Evolutionary conservation across 176 grass and related monocot species (phyloP), one percentile per base, ranked within the genome.

Genomic region (Pontederia crassipes): DNA sequence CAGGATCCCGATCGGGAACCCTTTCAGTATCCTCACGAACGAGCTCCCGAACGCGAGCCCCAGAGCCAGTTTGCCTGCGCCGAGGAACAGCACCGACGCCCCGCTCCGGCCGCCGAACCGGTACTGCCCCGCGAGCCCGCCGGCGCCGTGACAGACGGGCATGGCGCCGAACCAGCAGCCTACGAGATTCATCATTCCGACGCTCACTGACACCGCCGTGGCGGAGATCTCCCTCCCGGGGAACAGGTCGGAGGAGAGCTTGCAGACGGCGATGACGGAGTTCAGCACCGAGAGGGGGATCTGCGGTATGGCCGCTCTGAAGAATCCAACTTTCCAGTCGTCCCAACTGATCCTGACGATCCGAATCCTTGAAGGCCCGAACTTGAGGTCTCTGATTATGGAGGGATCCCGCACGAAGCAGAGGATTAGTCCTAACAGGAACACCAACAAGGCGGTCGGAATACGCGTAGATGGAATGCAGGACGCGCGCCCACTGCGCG

Each of bases 81-180:
- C 90, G 8, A 95, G 72, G 74, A 89, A 89, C 60, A 89, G 74
- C 52, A 95, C 86, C 12, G 86, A 89, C 56, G 86, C 90, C 8
- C 90, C 90, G 81, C 80, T 95, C 35, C 90, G 61, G 28, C 80
- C 86, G 29, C 90, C 90, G 72, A 95, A 95, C 12, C 80, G 55
- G 77, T 95, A 89, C 82, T 89, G 90, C 14, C 90, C 86, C 0
- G 90, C 90, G 27, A 95, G 74, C 20, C 90, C 83, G 45, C 86
- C 90, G 0, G 86, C 83, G 62, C 90, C 90, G 57, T 89, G 90
- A 64, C 86, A 95, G 64, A 88, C 88, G 17, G 86, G 90, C 86
- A 95, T 86, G 77, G 90, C 90, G 55, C 90, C 90, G 61, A 95
- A 95, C 90, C 86, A 95, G 77, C 90, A 95, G 0, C 90, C 90